Evolutionary conservation across 108 stramenopile genomes (phyloP).

Genomic region (Cyclotella atomus): DNA sequence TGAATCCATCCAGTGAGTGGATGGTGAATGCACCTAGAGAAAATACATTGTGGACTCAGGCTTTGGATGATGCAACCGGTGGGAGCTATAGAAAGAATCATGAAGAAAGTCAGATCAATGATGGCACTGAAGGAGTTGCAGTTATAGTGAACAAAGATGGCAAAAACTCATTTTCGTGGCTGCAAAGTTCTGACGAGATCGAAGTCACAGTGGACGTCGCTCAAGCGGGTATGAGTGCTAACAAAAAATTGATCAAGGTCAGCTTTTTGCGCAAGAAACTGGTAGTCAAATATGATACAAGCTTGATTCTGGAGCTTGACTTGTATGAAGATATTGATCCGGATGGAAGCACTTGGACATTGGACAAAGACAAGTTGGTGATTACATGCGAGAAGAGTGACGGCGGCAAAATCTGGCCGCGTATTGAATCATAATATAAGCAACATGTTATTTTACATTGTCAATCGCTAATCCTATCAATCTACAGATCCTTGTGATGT

Average conservation of each 20-base stretch:
- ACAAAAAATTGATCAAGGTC: conserved; percentile 52
- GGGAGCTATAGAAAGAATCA: conserved; percentile 32
- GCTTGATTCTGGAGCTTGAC: conserved; percentile 39
- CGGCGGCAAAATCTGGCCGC: conserved; percentile 44
- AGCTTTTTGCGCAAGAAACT: conserved; percentile 53
- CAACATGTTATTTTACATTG: no score
- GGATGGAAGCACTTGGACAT: conserved; percentile 85
- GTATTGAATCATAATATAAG: conserved; percentile 26
- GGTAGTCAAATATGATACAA: conserved; percentile 40
- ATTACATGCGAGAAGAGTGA: conserved; percentile 49
- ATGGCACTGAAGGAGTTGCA: conserved; percentile 72
- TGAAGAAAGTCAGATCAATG: conserved; percentile 49
- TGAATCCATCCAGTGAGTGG: conserved; percentile 60
- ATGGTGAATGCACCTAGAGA: conserved; percentile 66
- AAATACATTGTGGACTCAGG: conserved; percentile 68
- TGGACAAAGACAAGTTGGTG: conserved; percentile 52
- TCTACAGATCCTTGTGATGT: no score
- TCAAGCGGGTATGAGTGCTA: conserved; percentile 30
- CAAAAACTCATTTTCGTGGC: conserved; percentile 59
- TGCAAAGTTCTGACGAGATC: conserved; percentile 75
- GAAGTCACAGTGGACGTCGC: conserved; percentile 49
- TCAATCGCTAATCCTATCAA: no score
- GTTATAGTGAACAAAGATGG: conserved; percentile 47
- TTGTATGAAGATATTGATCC: conserved; percentile 67
- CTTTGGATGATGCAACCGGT: conserved; percentile 57